Base-by-base conservation (phyloP, 176 grass and related monocot genomes). In the Areca catechu region DNA sequence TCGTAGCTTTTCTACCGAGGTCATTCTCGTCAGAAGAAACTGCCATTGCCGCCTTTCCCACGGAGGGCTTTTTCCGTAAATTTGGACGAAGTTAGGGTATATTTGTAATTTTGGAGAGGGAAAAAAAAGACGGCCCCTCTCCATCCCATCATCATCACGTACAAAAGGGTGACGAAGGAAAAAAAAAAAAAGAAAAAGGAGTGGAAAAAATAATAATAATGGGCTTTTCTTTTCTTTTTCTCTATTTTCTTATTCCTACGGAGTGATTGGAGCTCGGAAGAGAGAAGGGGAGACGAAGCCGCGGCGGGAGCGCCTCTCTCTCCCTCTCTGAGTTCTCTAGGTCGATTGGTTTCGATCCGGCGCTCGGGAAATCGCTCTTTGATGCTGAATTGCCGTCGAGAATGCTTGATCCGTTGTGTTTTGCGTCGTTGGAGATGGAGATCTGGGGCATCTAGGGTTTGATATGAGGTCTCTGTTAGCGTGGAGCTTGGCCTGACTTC, bases 201-300 rank as follows among this genome's bases (percentile, higher is more conserved):
- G 24, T 20, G 54, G 34, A 14, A 53, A 51, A 51, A 48, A 51
- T 29, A 71, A 80, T 80, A 68, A 74, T 74, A 55, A 63, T 70
- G 49, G 54, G 56, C 65, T 68, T 74, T 68, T 80, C 7, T 43
- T 43, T 25, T 34, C 4, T 34, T 34, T 34, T 1, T 34, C 7
- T 37, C 0, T 37, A n/a, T 37, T 37, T 10, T 12, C 3, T 34
- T 9, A 25, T 25, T 25, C 34, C 10, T 12, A 63, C 50, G 50
- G 71, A 72, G 71, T 80, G 71, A 69, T 80, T 54, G 66, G 62
- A 80, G 56, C 19, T 12, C 34, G 34, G 34, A 43, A 43, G 34
- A 12, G 34, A 43, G 9, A 43, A 12, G 34, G 10, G 34, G 0
- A 12, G 34, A 43, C 27, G 34, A 43, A 43, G 57, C 29, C 49